These are phyloP conservation scores for Xylaria arbuscula DNA, from an alignment of 2,329 filamentous ascomycete species.

Conservation along the genomic window DNA sequence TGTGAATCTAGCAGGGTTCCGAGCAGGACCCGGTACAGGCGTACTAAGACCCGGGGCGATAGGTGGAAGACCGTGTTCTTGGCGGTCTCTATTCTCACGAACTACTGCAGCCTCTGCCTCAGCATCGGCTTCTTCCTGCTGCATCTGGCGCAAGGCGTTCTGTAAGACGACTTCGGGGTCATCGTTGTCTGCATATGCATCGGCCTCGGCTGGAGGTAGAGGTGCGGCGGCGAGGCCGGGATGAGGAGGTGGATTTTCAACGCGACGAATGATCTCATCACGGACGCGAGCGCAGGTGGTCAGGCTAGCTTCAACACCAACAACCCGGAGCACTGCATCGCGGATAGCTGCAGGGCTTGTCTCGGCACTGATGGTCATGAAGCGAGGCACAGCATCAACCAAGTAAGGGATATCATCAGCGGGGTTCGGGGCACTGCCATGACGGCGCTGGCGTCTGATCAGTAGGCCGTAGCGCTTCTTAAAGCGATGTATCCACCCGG, in stretches of 20 bases:
- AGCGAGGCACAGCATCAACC: slow-evolving; percentile 68
- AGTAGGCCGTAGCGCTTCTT: slow-evolving; percentile 72
- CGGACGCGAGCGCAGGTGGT: slow-evolving; percentile 67
- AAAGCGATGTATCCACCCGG: slow-evolving; percentile 73
- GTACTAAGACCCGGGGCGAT: slow-evolving; percentile 48
- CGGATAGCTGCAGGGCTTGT: slow-evolving; percentile 70
- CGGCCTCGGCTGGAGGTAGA: slow-evolving; percentile 42
- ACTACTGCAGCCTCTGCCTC: slow-evolving; percentile 67
- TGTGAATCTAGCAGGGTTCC: slow-evolving; percentile 43
- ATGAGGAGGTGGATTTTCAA: slow-evolving; percentile 53
- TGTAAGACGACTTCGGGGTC: slow-evolving; percentile 69
- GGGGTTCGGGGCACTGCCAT: slow-evolving; percentile 60
- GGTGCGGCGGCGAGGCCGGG: slow-evolving; percentile 42
- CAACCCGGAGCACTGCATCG: slow-evolving; percentile 65
- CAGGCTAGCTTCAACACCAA: slow-evolving; percentile 66
- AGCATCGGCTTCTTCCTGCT: slow-evolving; percentile 68
- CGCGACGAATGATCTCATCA: slow-evolving; percentile 64
- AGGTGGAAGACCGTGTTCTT: slow-evolving; percentile 55
- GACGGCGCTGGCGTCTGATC: slow-evolving; percentile 66
- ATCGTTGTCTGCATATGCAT: slow-evolving; percentile 58
- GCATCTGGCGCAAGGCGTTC: slow-evolving; percentile 68
- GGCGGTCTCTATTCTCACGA: slow-evolving; percentile 63
- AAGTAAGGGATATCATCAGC: slow-evolving; percentile 70
- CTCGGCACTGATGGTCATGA: slow-evolving; percentile 68
- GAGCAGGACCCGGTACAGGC: slow-evolving; percentile 39